Evolutionary conservation across 805 yeast species (phyloP).

Genomic region (Spathaspora hagerdaliae): DNA sequence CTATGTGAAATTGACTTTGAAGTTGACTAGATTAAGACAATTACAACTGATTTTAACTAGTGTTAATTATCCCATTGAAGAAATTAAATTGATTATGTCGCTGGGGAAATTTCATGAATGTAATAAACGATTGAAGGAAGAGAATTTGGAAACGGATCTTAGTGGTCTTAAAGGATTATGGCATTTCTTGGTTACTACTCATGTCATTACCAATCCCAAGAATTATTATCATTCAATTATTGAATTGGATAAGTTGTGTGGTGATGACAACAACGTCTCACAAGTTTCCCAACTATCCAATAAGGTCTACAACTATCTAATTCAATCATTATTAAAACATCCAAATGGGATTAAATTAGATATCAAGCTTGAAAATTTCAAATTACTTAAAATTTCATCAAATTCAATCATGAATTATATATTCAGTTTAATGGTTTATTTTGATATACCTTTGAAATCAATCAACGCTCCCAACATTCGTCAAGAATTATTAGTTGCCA

Average conservation of each 20-base stretch:
- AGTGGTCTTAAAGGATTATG: not conserved
- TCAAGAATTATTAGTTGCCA: too few relatives aligned
- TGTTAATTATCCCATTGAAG: not conserved
- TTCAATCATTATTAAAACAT: not conserved
- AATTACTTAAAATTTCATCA: not conserved
- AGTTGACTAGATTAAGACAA: not conserved
- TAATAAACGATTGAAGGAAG: not conserved
- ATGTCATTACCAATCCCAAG: too few relatives aligned
- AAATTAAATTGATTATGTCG: not conserved
- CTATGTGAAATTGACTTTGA: not conserved
- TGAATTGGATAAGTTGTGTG: too few relatives aligned
- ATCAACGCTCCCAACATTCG: too few relatives aligned
- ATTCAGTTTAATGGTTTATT: not conserved
- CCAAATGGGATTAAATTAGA: not conserved
- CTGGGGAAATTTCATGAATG: not conserved
- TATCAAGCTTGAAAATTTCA: not conserved
- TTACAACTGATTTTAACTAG: not conserved
- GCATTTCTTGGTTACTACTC: not conserved
- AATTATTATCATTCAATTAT: too few relatives aligned
- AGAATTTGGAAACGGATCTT: not conserved
- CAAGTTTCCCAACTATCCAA: too few relatives aligned
- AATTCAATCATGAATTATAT: not conserved
- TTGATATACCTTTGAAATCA: not conserved
- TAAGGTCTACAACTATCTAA: too few relatives aligned
- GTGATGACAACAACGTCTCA: too few relatives aligned